Base-by-base conservation (phyloP, 495 filamentous ascomycete species). In the Chaetomium tenue region DNA sequence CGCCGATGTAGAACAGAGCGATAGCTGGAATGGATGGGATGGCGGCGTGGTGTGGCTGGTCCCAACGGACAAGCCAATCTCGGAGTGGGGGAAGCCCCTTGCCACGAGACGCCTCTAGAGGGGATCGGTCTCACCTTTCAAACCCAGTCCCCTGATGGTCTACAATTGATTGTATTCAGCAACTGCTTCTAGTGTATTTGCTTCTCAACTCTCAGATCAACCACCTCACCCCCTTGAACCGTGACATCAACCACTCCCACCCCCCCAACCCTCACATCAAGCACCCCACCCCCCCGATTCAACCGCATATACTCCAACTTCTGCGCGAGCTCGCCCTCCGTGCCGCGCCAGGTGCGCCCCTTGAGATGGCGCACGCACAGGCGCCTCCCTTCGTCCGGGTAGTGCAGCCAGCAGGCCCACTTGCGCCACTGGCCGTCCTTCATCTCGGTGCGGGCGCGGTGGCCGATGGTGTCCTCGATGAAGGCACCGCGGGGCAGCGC, bases 351-450 rank as follows among this genome's bases (percentile, higher is more conserved):
- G 0, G 73, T 80, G 22, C 79, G 70, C 2, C 79, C 79, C 61
- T 77, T 74, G 3, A 79, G 73, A 63, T 82, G 79, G 48, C 73
- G 66, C 59, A 82, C 50, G 47, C 76, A 80, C 18, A 77, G 44
- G 64, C 58, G 63, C 58, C 62, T 72, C 18, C 78, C 79, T 23
- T 78, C 70, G 22, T 72, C 76, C 0, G 79, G 79, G 44, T 79
- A 81, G 55, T 79, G 81, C 60, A 82, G 63, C 79, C 79, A 82
- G 37, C 75, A 79, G 15, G 79, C 79, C 79, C 79, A 82, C 65
- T 76, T 77, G 18, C 46, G 60, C 77, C 77, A 82, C 11, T 68
- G 37, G 5, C 77, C 77, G 9, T 77, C 71, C 67, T 82, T 82
- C 79, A 82, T 82, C 63, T 82, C 77, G 5, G 71, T 67, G 23